These are phyloP conservation scores for Geranium brycei DNA, from an alignment of 345 rosid genomes.

Conservation along the genomic window DNA sequence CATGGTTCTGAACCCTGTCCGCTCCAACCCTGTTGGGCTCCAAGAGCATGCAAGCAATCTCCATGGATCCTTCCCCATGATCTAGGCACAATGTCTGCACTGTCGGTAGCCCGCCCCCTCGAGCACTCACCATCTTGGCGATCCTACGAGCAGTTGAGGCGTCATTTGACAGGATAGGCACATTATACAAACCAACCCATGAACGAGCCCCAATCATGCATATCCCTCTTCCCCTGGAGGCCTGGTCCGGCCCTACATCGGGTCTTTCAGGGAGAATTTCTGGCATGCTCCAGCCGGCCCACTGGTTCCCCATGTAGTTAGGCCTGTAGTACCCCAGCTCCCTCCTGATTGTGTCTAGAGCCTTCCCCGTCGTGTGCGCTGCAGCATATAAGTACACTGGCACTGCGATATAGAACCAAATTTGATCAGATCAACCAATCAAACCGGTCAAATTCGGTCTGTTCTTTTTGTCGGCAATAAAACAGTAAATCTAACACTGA, in stretches of 20 bases:
- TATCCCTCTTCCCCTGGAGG: constrained; percentile 31
- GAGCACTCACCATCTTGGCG: constrained; percentile 46
- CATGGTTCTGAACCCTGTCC: constrained; percentile 38
- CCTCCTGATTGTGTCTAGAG: constrained; percentile 41
- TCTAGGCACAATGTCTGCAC: constrained; percentile 42
- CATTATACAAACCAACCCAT: constrained; percentile 38
- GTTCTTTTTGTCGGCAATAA: too few relatives aligned
- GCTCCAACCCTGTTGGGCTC: constrained; percentile 48
- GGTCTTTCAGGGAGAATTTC: constrained; percentile 28
- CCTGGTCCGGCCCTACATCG: constrained; percentile 32
- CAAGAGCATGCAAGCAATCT: constrained; percentile 53
- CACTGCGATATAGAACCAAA: constrained; percentile 20
- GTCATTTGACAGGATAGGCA: constrained; percentile 39
- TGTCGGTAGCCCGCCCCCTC: constrained; percentile 53
- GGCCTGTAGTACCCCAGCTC: constrained; percentile 55
- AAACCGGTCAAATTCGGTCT: too few relatives aligned
- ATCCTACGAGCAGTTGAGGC: constrained; percentile 26
- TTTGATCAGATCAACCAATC: too few relatives aligned
- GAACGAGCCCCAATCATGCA: constrained; percentile 42
- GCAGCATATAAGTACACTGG: constrained; percentile 45
- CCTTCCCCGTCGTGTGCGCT: constrained; percentile 47
- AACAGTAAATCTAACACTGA: too few relatives aligned
- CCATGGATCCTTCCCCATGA: constrained; percentile 37
- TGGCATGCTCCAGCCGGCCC: constrained; percentile 36
- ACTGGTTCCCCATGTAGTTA: constrained; percentile 41